Base-by-base conservation (phyloP, 1,139 yeast species). In the Yamadazyma dushanensis region DNA sequence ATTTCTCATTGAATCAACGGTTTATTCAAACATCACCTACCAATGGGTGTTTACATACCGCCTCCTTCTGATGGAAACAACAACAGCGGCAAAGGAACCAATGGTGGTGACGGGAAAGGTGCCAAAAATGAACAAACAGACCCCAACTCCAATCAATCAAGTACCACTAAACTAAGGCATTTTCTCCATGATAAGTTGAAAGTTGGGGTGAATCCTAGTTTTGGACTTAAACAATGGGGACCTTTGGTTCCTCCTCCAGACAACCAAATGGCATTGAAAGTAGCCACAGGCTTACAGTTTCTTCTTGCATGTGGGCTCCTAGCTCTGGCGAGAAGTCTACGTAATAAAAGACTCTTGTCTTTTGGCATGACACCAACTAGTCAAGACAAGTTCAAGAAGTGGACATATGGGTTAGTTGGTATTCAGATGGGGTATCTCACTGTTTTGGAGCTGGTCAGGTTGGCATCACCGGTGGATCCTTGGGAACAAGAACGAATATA, bases 211-310 rank as follows among this genome's bases (percentile, higher is more conserved):
- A 70, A 70, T 41, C 86, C 85, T 7, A 74, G 76, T 40, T 56
- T 79, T 16, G 86, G 85, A 1, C 61, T 80, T 31, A 61, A 60
- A 44, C 51, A 77, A 26, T 76, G 82, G 78, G 83, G 84, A 1
- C 84, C 85, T 1, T 52, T 80, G 26, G 80, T 77, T 1, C 86
- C 86, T 2, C 80, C 84, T 0, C 66, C 83, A 2, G 85, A 80
- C 44, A 74, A 76, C 49, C 50, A 61, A 19, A 59, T 67, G 5
- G 83, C 80, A 0, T 51, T 79, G 2, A 70, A 66, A 50, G 46
- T 71, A 1, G 52, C 78, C 40, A 64, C 78, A 4, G 72, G 71
- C 0, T 42, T 70, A 3, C 86, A 80, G 45, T 56, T 76, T 13
- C 20, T 56, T 7, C 46, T 65, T 31, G 50, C 57, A 26, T 44